Evolutionary conservation across 2,329 filamentous ascomycete species (phyloP), one percentile per base, ranked within the genome.

Genomic region (Xylariaceae sp.): DNA sequence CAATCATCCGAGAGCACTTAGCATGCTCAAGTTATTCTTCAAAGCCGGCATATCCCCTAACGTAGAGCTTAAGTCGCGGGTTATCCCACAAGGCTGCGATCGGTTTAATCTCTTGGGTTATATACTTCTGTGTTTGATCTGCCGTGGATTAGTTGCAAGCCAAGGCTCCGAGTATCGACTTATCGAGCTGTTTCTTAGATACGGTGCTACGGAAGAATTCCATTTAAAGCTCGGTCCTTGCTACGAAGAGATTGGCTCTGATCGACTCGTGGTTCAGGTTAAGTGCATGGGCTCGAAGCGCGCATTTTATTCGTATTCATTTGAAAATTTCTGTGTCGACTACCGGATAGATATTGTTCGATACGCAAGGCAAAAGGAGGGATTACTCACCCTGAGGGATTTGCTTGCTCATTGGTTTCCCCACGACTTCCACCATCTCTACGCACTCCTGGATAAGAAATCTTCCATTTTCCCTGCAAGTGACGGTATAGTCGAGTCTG

Each of bases 391-490:
- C 16, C 44, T 57, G 2, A 50, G 49, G 20, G 52, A 62, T 16
- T 3, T 60, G 37, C 32, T 60, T 41, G 37, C 41, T 6, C 48
- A 58, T 19, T 60, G 57, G 14, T 60, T 62, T 19, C 60, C 57
- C 20, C 40, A 43, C 7, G 14, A 57, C 16, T 49, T 12, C 32
- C 12, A 40, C 3, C 40, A 32, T 18, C 50, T 56, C 23, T 53
- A 29, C 19, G 19, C 40, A 18, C 43, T 56, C 16, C 47, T 56
- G 23, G 53, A 59, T 20, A 50, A 46, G 40, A 47, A 40, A 16
- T 16, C n/a, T 5, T 5, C 19, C 6, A 20, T 2, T 32, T 48
- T 43, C 7, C 2, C 16, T 29, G 23, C 18, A 12, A 20, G 19
- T 7, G 40, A 32, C n/a, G 21, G n/a, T 32, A n/a, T 16, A 14